phyloP scores from a whole-genome alignment of 371 early-diverging fungal genomes.

The Chytridium lagenaria region DNA sequence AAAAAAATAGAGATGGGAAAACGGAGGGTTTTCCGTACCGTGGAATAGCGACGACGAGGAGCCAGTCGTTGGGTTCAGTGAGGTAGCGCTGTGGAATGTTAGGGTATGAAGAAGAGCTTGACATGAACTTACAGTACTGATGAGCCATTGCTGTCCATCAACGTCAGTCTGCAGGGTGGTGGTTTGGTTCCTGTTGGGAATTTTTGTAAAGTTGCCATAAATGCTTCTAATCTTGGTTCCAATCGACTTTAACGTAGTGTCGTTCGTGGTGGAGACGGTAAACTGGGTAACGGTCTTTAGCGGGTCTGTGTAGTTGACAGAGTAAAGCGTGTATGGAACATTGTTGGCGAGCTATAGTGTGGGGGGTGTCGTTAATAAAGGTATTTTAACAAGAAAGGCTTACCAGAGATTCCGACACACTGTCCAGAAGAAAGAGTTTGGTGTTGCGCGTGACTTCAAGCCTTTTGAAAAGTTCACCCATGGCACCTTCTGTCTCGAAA shows the following conservation, averaged over 20 bases:
- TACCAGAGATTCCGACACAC: slow-evolving; percentile 5
- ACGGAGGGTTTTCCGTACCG: not conserved
- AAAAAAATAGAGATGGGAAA: not conserved
- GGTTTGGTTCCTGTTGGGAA: not conserved
- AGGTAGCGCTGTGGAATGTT: not conserved
- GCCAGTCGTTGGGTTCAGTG: slow-evolving; percentile 8
- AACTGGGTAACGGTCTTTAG: slow-evolving; percentile 11
- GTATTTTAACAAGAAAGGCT: not conserved
- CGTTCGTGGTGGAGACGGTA: slow-evolving; percentile 17
- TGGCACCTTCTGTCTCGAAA: slow-evolving; percentile 13
- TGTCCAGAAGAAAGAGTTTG: slow-evolving; percentile 2
- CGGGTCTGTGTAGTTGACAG: slow-evolving; percentile 8
- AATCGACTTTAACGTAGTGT: not conserved
- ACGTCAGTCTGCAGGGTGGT: slow-evolving; percentile 1
- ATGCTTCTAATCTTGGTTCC: not conserved
- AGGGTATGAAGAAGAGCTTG: not conserved
- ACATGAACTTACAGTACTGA: slow-evolving; percentile 1
- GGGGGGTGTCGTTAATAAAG: not conserved
- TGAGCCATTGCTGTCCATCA: not conserved
- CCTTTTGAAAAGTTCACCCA: not conserved
- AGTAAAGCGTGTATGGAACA: slow-evolving; percentile 9
- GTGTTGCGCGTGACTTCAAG: slow-evolving; percentile 11
- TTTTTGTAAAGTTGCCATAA: slow-evolving; percentile 5
- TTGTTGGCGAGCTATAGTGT: not conserved
- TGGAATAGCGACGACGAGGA: slow-evolving; percentile 11